These are phyloP conservation scores for Termitomyces sp. DNA, from an alignment of 768 basidiomycete genomes.

Conservation along the genomic window DNA sequence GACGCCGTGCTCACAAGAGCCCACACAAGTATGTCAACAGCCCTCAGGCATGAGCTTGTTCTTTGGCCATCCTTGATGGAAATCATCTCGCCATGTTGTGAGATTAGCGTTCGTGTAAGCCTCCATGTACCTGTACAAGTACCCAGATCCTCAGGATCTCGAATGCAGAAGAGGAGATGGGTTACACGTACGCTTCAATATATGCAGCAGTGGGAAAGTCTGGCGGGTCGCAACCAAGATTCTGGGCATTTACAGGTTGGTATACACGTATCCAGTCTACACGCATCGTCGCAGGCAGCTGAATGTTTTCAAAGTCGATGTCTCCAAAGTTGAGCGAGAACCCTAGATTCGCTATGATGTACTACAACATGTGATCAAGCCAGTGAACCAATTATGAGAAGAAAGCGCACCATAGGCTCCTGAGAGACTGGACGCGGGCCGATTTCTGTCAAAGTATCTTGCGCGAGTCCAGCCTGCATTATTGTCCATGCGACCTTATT, in stretches of 20 bases:
- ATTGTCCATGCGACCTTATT: slow-evolving; percentile 50
- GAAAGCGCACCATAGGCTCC: slow-evolving; percentile 60
- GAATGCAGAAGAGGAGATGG: not conserved
- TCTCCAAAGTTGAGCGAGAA: slow-evolving; percentile 65
- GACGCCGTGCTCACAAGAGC: too few species aligned
- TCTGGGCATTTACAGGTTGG: slow-evolving; percentile 41
- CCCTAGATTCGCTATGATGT: slow-evolving; percentile 68
- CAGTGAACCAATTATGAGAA: slow-evolving; percentile 11
- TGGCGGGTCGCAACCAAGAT: slow-evolving; percentile 66
- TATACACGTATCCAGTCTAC: slow-evolving; percentile 85
- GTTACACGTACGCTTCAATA: slow-evolving; percentile 55
- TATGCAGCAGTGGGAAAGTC: slow-evolving; percentile 73
- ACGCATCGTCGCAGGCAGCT: slow-evolving; percentile 56
- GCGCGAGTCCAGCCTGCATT: slow-evolving; percentile 38
- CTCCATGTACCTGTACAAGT: slow-evolving; percentile 25
- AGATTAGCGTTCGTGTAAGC: slow-evolving; percentile 40
- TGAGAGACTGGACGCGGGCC: slow-evolving; percentile 53
- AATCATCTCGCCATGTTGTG: slow-evolving; percentile 32
- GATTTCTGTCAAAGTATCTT: slow-evolving; percentile 50
- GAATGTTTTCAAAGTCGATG: slow-evolving; percentile 53
- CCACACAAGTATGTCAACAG: slow-evolving; percentile 2
- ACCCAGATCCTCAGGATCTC: not conserved
- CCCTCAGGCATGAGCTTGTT: slow-evolving; percentile 24
- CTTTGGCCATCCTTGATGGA: slow-evolving; percentile 33
- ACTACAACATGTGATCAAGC: slow-evolving; percentile 29